Base-by-base conservation (phyloP, 2,329 filamentous ascomycete genomes). In the Westerdykella ornata region DNA sequence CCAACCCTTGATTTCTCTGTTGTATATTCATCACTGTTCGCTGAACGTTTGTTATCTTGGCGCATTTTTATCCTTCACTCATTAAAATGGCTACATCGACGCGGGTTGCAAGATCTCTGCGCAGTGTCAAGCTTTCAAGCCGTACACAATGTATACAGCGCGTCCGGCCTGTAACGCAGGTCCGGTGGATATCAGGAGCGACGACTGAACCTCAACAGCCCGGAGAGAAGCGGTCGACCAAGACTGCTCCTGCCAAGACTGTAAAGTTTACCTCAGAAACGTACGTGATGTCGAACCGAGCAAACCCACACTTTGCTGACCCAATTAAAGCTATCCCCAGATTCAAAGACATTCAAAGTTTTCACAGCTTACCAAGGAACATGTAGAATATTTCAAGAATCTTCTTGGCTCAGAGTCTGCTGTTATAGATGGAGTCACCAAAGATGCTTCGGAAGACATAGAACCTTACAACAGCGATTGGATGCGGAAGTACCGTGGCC, bases 401-500 rank as follows among this genome's bases (percentile, higher is more conserved):
- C 69, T 96, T n/a, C 76, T 98, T 26, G 86, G 88, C 41, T 76
- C 78, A 37, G 80, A 83, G 28, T 85, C 84, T 28, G 88, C 88
- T 2, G 75, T 96, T 38, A 79, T 97, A 46, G 89, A 96, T 62
- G 87, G 87, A 38, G 76, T 95, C 41, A 86, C 81, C 3, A 68
- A 79, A 52, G 80, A 89, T 66, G 81, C 81, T 12, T 71, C 75
- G 2, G 85, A 86, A 56, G 92, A 97, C 62, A 76, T 97, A 51
- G 87, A 92, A 63, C 78, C 85, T 6, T 98, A 88, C 76, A 98
- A 98, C 68, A 81, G 82, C 62, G 92, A 98, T 70, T 98, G 94
- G 92, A 96, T 98, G 89, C 83, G 86, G 68, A 98, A 98, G 71
- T 98, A 95, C 72, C 82, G 86, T 46, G 94, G 92, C 20, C 88